phyloP scores from a whole-genome alignment of 2,329 filamentous ascomycete species.

The Aspergillus sp. region DNA sequence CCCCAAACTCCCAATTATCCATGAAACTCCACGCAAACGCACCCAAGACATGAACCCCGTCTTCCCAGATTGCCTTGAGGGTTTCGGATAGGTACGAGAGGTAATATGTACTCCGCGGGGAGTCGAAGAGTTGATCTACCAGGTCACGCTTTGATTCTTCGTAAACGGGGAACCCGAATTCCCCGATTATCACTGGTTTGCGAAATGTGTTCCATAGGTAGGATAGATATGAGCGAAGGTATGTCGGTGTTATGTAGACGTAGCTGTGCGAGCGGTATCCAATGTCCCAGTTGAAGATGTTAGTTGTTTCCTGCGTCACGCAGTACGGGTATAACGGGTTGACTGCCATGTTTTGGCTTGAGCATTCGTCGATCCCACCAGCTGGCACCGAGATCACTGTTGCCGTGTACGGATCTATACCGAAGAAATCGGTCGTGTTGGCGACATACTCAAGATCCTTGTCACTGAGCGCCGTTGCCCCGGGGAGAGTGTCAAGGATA shows the following conservation, averaged over 20 bases:
- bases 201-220: conserved; percentile 63
- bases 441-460: conserved; percentile 52
- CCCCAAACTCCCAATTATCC: conserved; percentile 60
- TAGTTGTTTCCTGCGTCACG: conserved; percentile 49
- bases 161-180: conserved; percentile 58
- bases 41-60: conserved; percentile 56
- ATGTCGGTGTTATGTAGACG: conserved; percentile 57
- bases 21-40: conserved; percentile 55
- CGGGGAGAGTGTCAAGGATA: conserved; percentile 46
- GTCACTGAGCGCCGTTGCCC: conserved; percentile 47
- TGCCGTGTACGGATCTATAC: conserved; percentile 60
- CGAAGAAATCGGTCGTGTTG: conserved; percentile 56
- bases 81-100: conserved; percentile 55
- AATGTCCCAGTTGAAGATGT: conserved; percentile 57
- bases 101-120: conserved; percentile 56
- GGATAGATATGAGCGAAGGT: conserved; percentile 50
- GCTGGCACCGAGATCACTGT: conserved; percentile 53
- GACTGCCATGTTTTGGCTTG: conserved; percentile 37
- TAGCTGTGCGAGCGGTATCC: conserved; percentile 58
- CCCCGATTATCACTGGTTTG: conserved; percentile 48
- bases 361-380: conserved; percentile 50
- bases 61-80: conserved; percentile 57
- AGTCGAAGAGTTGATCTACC: conserved; percentile 55
- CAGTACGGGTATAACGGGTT: conserved; percentile 54
- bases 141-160: conserved; percentile 47